Base-by-base conservation (phyloP, 768 basidiomycete genomes). In the Kwoniella shandongensis region DNA sequence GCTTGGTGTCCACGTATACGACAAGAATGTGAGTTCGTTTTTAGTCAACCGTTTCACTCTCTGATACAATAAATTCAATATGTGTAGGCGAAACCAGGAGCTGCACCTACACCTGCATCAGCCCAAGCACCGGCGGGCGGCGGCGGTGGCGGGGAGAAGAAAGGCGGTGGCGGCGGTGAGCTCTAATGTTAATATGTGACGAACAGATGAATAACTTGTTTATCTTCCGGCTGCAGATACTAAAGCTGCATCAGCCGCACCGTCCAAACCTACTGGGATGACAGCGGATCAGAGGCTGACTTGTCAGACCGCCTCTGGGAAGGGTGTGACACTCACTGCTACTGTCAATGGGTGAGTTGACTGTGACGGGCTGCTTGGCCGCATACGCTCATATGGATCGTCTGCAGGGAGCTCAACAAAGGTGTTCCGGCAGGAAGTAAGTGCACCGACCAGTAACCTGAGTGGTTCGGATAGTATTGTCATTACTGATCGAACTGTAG, bases 361-460 rank as follows among this genome's bases (percentile, higher is more conserved):
- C n/a, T 36, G n/a, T n/a, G n/a, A n/a, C n/a, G n/a, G n/a, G n/a
- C n/a, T n/a, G n/a, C n/a, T n/a, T n/a, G n/a, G n/a, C n/a, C n/a
- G n/a, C n/a, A n/a, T n/a, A n/a, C n/a, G n/a, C n/a, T n/a, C n/a
- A n/a, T n/a, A n/a, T n/a, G n/a, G n/a, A n/a, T n/a, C 4, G 17
- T 26, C 3, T 25, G 44, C 8, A 74, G 69, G 8, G 73, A 74
- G 27, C 26, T 73, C n/a, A 51, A 62, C 1, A 70, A 70, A 46
- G 69, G 68, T 27, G 61, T 63, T 8, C 69, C 72, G 6, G 59
- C 69, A n/a, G 74, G 72, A 29, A 59, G 74, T 76, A 17, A 59
- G 74, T 69, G 4, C 20, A 17, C 32, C 10, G 41, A 35, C 32
- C 22, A 2, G 51, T 7, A 20, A 30, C 35, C 12, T 13, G 23